Base-by-base conservation (phyloP, 352 stramenopile genomes). In the Phytophthora quininea region DNA sequence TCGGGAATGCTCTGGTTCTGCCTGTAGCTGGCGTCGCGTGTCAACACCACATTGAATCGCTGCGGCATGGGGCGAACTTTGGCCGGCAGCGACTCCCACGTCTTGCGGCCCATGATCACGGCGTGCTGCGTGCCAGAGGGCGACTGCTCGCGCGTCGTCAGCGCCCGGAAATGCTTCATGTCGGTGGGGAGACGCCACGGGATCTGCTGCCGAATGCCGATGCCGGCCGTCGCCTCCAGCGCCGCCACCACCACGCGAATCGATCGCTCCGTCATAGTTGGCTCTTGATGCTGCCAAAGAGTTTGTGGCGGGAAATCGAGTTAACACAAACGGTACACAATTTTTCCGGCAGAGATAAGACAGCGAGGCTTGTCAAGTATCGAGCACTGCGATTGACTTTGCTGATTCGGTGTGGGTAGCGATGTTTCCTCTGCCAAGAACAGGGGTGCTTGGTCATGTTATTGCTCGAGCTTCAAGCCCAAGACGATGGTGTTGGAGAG, bases 81-180 rank as follows among this genome's bases (percentile, higher is more conserved):
- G 43, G 84, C 42, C 4, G 98, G 98, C 53, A 99, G 97, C 59
- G 96, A 99, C 62, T 99, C 93, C 96, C 97, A 99, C 15, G 98
- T 99, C 80, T 99, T 99, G 47, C 97, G 93, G 14, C 98, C 98
- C 98, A 99, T 99, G 74, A 99, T 97, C 35, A 99, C 97, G 1
- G 97, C 98, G 84, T 99, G 92, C 49, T 96, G 89, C 42, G 69
- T 73, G 8, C 40, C 50, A n/a, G 64, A 49, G 1, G 42, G 64
- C 3, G 38, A 49, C 31, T 47, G 55, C 7, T 68, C 67, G 6
- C 74, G 71, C 40, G 81, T 90, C 4, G 97, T 99, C 24, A 99
- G 76, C 45, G 93, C 68, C 37, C 97, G 96, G 79, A 99, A 99
- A 69, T 97, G 96, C 73, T 95, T 96, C 87, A 99, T 96, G 73